Percentiles rank a stretch among this genome's conserved stretches.
Evolutionary conservation across 2,329 filamentous ascomycete genomes (phyloP).

Genomic region (Aureobasidium namibiae): DNA sequence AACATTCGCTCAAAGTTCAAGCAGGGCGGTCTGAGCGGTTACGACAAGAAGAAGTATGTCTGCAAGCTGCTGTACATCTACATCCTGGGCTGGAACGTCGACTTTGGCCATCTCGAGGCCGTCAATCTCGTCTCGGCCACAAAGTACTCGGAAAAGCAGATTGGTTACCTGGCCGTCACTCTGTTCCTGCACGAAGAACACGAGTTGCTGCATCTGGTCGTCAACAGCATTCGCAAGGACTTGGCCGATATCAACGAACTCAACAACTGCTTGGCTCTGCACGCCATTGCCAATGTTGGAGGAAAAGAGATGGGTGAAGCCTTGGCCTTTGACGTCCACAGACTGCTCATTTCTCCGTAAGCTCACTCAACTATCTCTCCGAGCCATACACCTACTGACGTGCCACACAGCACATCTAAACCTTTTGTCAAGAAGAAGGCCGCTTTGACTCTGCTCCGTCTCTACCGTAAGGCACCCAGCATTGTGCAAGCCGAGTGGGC

Average conservation of each 20-base stretch:
- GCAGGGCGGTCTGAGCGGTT: constrained; percentile 75
- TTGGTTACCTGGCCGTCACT: constrained; percentile 95
- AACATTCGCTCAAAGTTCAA: constrained; percentile 99
- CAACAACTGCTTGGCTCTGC: constrained; percentile 91
- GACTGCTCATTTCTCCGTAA: constrained; percentile 87
- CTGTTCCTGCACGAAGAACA: constrained; percentile 96
- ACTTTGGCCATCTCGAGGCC: constrained; percentile 96
- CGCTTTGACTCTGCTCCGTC: constrained; percentile 78
- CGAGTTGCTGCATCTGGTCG: constrained; percentile 88
- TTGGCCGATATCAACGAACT: constrained; percentile 90
- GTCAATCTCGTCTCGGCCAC: constrained; percentile 94
- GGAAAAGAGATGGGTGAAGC: constrained; percentile 96
- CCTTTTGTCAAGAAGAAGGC: constrained; percentile 99
- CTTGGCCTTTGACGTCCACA: constrained; percentile 81
- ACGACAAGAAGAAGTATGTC: constrained; percentile 99
- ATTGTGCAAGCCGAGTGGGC: constrained; percentile 97
- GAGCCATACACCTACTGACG: background rate
- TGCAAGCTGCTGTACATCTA: constrained; percentile 99
- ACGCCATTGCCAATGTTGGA: constrained; percentile 96
- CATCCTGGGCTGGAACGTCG: constrained; percentile 97
- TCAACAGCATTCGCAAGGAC: constrained; percentile 98
- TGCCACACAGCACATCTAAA: constrained; percentile 60
- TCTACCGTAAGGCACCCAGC: constrained; percentile 89
- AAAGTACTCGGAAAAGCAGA: constrained; percentile 99
- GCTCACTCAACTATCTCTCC: constrained; percentile 25